A percentile compares a stretch with the other conserved stretches of the same genome.
Evolutionary conservation across 148 eudicot genomes (phyloP).

Genomic region (Chenopodium formosanum): DNA sequence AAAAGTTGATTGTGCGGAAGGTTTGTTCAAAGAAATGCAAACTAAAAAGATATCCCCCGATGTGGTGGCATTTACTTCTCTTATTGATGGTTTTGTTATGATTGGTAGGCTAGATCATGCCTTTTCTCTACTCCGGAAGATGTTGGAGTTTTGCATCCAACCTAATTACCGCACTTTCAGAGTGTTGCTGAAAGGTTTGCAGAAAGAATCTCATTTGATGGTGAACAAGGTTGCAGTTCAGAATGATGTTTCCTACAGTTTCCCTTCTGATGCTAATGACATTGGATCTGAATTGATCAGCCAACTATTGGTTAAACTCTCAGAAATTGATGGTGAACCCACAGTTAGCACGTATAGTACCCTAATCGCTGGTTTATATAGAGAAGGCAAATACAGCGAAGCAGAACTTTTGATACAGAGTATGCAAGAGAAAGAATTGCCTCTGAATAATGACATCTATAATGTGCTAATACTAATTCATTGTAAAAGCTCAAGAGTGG

Average conservation of each 20-base stretch:
- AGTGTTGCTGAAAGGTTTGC: slow-evolving; percentile 57
- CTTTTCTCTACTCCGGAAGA: slow-evolving; percentile 48
- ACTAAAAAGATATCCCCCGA: slow-evolving; percentile 56
- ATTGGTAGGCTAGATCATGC: slow-evolving; percentile 58
- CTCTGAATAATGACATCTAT: slow-evolving; percentile 40
- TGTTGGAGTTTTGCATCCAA: slow-evolving; percentile 46
- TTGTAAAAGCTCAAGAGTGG: slow-evolving; percentile 52
- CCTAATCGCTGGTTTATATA: slow-evolving; percentile 50
- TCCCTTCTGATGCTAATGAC: slow-evolving; percentile 31
- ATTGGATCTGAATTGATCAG: slow-evolving; percentile 28
- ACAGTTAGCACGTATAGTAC: slow-evolving; percentile 49
- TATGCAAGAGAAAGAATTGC: slow-evolving; percentile 58
- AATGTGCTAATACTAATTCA: slow-evolving; percentile 40
- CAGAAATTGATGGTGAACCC: slow-evolving; percentile 56
- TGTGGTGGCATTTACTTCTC: slow-evolving; percentile 61
- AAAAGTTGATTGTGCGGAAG: slow-evolving; percentile 53
- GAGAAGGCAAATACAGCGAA: slow-evolving; percentile 50
- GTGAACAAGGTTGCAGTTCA: slow-evolving; percentile 46
- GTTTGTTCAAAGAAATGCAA: slow-evolving; percentile 53
- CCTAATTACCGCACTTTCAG: slow-evolving; percentile 57
- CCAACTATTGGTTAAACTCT: slow-evolving; percentile 50
- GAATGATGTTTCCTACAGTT: slow-evolving; percentile 35
- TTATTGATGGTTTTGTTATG: slow-evolving; percentile 64
- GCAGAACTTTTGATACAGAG: slow-evolving; percentile 47
- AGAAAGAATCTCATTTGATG: slow-evolving; percentile 39